phyloP scores from a whole-genome alignment of 495 filamentous ascomycete species.

The Clohesyomyces aquaticus region DNA sequence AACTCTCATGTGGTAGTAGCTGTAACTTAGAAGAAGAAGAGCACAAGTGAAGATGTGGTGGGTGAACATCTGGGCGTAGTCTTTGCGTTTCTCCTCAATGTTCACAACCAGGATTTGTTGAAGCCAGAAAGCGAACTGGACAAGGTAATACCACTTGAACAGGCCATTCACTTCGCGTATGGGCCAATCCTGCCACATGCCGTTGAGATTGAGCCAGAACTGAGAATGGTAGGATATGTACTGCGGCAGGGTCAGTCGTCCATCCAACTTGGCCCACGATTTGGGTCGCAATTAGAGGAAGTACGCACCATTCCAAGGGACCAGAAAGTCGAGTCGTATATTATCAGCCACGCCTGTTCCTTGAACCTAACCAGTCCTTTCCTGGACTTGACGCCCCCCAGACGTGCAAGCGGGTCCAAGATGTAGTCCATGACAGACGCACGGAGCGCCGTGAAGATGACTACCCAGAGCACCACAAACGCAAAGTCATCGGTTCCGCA shows the following conservation, averaged over 20 bases:
- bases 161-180: constrained; percentile 68
- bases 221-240: constrained; percentile 77
- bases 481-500: constrained; percentile 79
- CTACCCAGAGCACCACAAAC: constrained; percentile 76
- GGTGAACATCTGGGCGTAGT: constrained; percentile 92
- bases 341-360: constrained; percentile 87
- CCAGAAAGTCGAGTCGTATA: constrained; percentile 83
- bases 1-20: constrained; percentile 80
- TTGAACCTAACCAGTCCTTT: constrained; percentile 81
- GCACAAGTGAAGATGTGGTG: constrained; percentile 90
- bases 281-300: not conserved
- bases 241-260: constrained; percentile 53
- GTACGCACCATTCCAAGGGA: constrained; percentile 77
- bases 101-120: constrained; percentile 94
- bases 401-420: constrained; percentile 72
- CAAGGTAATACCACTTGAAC: constrained; percentile 89
- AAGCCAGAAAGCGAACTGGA: constrained; percentile 89
- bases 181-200: constrained; percentile 86
- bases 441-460: constrained; percentile 83
- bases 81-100: constrained; percentile 90
- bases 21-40: constrained; percentile 78
- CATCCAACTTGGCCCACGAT: not conserved
- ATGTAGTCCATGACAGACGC: constrained; percentile 86
- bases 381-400: constrained; percentile 67
- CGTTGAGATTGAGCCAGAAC: constrained; percentile 75